These are phyloP conservation scores for Boeremia lycopersici DNA, from an alignment of 2,329 filamentous ascomycete genomes.

Conservation along the genomic window DNA sequence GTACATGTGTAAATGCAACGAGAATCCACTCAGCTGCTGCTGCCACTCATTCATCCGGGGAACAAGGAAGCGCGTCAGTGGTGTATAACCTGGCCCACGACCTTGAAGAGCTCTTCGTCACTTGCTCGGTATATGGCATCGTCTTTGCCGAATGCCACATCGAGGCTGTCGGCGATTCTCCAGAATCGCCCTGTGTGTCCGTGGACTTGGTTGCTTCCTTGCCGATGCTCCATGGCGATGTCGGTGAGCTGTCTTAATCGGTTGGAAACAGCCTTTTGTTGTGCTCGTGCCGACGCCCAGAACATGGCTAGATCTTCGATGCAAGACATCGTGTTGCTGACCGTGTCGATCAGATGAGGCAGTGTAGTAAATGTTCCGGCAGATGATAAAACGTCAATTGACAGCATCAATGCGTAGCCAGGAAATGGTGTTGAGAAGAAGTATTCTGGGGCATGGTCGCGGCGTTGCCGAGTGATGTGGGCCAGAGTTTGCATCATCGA, in stretches of 20 bases:
- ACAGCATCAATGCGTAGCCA: slow-evolving; percentile 66
- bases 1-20: no score
- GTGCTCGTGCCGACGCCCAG: slow-evolving; percentile 64
- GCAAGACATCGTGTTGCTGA: slow-evolving; percentile 59
- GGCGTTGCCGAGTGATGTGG: slow-evolving; percentile 32
- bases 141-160: slow-evolving; percentile 50
- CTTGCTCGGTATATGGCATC: slow-evolving; percentile 52
- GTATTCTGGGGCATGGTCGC: slow-evolving; percentile 39
- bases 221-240: slow-evolving; percentile 45
- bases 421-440: slow-evolving; percentile 62
- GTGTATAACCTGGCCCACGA: slow-evolving; percentile 31
- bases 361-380: slow-evolving; percentile 55
- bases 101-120: slow-evolving; percentile 38
- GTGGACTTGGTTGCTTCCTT: slow-evolving; percentile 36
- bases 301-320: slow-evolving; percentile 62
- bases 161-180: slow-evolving; percentile 47
- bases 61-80: slow-evolving; percentile 3
- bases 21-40: no score
- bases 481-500: slow-evolving; percentile 43
- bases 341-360: slow-evolving; percentile 60
- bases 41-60: no score
- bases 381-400: slow-evolving; percentile 70
- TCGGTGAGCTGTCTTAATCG: slow-evolving; percentile 55
- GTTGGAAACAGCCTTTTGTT: slow-evolving; percentile 57
- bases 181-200: slow-evolving; percentile 43